phyloP scores from a whole-genome alignment of 306 rosid species.

The Trifolium repens region DNA sequence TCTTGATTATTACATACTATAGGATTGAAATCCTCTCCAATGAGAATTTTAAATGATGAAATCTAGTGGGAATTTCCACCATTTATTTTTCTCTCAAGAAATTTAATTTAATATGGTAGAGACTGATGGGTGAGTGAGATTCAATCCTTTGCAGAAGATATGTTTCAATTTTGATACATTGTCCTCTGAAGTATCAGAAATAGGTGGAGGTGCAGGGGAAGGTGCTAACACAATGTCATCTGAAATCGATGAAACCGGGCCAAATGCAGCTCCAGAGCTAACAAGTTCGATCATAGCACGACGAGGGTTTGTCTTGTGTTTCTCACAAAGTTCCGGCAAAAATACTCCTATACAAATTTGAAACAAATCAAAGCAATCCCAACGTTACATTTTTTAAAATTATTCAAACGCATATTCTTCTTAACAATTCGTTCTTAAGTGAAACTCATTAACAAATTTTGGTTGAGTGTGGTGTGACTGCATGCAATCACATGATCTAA shows the following conservation, averaged over 20 bases:
- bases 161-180: neutral
- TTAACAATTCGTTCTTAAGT: too few species aligned
- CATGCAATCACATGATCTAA: too few species aligned
- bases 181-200: neutral
- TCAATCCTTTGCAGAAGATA: neutral
- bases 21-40: neutral
- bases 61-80: neutral
- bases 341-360: constrained; percentile 54
- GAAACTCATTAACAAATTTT: too few species aligned
- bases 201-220: neutral
- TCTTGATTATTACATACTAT: neutral
- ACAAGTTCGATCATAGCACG: constrained; percentile 66
- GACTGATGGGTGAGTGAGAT: neutral
- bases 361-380: neutral
- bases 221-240: constrained; percentile 9
- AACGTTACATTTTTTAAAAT: too few species aligned
- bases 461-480: too few species aligned
- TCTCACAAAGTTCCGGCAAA: constrained; percentile 69
- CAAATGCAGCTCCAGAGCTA: constrained; percentile 65
- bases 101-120: neutral
- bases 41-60: neutral
- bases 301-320: constrained; percentile 57
- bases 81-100: neutral
- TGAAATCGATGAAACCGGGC: constrained; percentile 3
- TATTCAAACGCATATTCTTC: too few species aligned